A percentile compares a stretch with the other conserved stretches of the same genome.
These are phyloP conservation scores for Nadsonia fulvescens DNA, from an alignment of 805 yeast genomes.

Conservation along the genomic window DNA sequence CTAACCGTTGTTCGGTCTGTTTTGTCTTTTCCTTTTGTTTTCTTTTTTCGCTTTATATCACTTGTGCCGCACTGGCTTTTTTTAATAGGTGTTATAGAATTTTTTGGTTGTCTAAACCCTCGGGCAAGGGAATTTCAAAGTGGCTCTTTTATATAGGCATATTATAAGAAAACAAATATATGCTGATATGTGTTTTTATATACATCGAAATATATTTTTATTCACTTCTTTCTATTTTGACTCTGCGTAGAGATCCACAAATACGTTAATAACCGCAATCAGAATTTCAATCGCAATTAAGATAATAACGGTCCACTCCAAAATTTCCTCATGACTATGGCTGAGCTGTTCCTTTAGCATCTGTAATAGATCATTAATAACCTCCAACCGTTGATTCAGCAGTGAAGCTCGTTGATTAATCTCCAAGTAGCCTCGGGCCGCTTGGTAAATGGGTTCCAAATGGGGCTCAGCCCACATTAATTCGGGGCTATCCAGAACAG, in stretches of 20 bases:
- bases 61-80: not conserved
- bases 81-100: not conserved
- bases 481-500: slow-evolving; percentile 87
- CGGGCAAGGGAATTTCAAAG: no score
- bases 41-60: not conserved
- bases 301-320: slow-evolving; percentile 79
- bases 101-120: not conserved
- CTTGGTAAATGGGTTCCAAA: slow-evolving; percentile 91
- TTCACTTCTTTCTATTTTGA: not conserved
- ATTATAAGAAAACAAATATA: not conserved
- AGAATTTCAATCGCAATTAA: slow-evolving; percentile 83
- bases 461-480: slow-evolving; percentile 99
- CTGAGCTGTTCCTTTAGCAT: slow-evolving; percentile 96
- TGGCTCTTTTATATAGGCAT: not conserved
- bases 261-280: slow-evolving; percentile 67
- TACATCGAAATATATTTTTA: not conserved
- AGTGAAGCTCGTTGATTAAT: slow-evolving; percentile 86
- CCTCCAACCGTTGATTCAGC: slow-evolving; percentile 82
- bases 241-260: slow-evolving; percentile 20
- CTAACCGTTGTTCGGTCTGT: not conserved
- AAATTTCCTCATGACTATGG: slow-evolving; percentile 76
- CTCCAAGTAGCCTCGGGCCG: slow-evolving; percentile 87
- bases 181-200: not conserved
- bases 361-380: slow-evolving; percentile 77
- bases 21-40: not conserved